Percentiles rank a stretch among this genome's conserved stretches.
Evolutionary conservation across 1,284 basidiomycete genomes (phyloP).

Genomic region (Xerocomus amazonicus): DNA sequence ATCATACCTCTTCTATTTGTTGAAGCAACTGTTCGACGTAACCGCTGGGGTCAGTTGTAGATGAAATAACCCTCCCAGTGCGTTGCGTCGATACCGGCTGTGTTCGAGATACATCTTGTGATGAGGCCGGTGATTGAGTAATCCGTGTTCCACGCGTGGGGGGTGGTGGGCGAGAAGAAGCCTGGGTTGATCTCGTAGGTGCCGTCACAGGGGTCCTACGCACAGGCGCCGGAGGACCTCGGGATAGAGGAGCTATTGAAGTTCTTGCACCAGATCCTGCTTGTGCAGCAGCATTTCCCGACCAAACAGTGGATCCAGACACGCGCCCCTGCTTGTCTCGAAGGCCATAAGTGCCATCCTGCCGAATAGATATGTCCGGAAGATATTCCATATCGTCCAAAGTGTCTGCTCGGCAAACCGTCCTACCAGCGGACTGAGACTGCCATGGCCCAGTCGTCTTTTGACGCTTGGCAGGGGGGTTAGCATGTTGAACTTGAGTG

Average conservation of each 20-base stretch:
- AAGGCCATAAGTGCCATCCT: constrained; percentile 38
- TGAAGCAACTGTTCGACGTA: constrained; percentile 34
- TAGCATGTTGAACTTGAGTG: constrained; percentile 22
- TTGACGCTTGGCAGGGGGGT: constrained; percentile 53
- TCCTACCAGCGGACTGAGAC: constrained; percentile 6
- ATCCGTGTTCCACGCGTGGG: constrained; percentile 13
- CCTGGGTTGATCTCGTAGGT: constrained; percentile 10
- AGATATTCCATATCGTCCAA: constrained; percentile 47
- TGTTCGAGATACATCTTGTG: constrained; percentile 20
- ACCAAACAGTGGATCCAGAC: constrained; percentile 9
- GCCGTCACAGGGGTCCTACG: constrained; percentile 13
- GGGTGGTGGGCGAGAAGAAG: constrained; percentile 15
- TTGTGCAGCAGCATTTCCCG: constrained; percentile 4
- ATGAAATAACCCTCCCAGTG: constrained; percentile 4
- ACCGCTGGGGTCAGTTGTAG: constrained; percentile 2
- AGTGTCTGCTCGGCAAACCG: constrained; percentile 18
- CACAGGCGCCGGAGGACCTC: constrained; percentile 8
- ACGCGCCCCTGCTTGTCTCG: constrained; percentile 23
- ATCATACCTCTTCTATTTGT: constrained; percentile 47
- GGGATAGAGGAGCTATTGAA: constrained; percentile 8
- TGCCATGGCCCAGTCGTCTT: constrained; percentile 43
- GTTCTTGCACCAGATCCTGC: constrained; percentile 5
- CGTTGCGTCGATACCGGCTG: constrained; percentile 14
- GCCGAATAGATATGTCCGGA: constrained; percentile 53
- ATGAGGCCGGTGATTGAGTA: constrained; percentile 19